Base-by-base conservation (phyloP, 2,329 filamentous ascomycete genomes). In the Bipolaris victoriae region DNA sequence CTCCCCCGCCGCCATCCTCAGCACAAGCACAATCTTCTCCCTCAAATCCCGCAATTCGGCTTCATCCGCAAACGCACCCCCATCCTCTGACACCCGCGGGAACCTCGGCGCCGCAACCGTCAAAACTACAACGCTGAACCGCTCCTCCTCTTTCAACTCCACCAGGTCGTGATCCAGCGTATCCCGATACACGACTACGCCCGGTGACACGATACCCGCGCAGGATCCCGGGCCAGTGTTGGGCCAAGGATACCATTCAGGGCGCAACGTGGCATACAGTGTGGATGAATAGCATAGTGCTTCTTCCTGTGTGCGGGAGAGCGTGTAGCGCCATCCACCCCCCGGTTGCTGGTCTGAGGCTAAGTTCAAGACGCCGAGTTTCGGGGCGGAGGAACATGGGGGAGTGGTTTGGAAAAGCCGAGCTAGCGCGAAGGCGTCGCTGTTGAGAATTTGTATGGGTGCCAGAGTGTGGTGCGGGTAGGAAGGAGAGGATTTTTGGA, bases 221-320 rank as follows among this genome's bases (percentile, higher is more conserved):
- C 63, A 61, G 7, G 64, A 68, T 2, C 61, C 61, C 0, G 48
- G 24, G 2, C 65, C 67, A 0, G 39, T 61, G n/a, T 69, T 68
- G 2, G 65, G 57, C 62, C 63, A 69, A 3, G 67, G 63, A 56
- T 69, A 69, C 67, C 67, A 69, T 46, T 65, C 59, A 5, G 52
- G 57, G 3, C 62, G 63, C 2, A 69, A 36, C 0, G 65, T 68
- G 10, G 47, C 49, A 18, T 60, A 67, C 0, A 66, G 49, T 2
- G 67, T 69, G 1, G 64, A 67, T 3, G 67, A 68, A 15, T 68
- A 68, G 24, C 67, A 69, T 1, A 69, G 37, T 0, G 67, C 65
- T 48, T 69, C 67, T 57, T 69, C 67, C 24, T 69, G 67, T 5
- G 65, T 69, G 15, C 18, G 39, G 0, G 61, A 66, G 1, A 69